Evolutionary conservation across 768 basidiomycete species (phyloP).

Genomic region (Trametes villosa): DNA sequence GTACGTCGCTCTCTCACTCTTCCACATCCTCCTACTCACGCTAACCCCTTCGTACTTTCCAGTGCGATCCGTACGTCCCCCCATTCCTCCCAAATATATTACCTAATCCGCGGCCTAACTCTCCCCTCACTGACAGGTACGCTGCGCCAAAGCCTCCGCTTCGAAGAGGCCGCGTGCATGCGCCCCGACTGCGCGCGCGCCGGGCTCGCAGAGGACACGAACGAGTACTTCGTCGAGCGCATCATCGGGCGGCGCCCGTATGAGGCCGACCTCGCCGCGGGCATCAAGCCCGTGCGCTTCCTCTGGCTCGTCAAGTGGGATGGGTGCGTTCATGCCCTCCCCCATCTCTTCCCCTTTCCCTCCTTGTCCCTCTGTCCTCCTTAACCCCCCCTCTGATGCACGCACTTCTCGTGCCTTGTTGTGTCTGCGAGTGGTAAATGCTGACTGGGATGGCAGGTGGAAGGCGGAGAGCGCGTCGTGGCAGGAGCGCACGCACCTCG

Average conservation of each 20-base stretch:
- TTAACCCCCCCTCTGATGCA: neutral
- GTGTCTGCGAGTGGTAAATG: too few species aligned
- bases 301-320: constrained; percentile 30
- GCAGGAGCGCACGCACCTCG: constrained; percentile 18
- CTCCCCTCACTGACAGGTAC: neutral
- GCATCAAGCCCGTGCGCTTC: constrained; percentile 4
- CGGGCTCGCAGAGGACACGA: constrained; percentile 16
- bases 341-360: neutral
- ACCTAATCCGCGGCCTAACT: neutral
- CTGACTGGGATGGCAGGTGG: constrained; percentile 8
- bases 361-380: neutral
- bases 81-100: neutral
- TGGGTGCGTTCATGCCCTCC: constrained; percentile 16
- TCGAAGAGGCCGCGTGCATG: constrained; percentile 15
- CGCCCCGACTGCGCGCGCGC: constrained; percentile 25
- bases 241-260: constrained; percentile 29
- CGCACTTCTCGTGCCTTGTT: neutral
- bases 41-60: neutral
- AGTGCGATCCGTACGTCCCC: constrained; percentile 4
- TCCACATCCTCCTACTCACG: too few species aligned
- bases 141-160: constrained; percentile 8
- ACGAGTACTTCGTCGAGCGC: constrained; percentile 30
- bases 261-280: constrained; percentile 2
- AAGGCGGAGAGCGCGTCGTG: constrained; percentile 20
- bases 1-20: constrained; percentile 10